Percentiles rank a stretch among this genome's conserved stretches.
Evolutionary conservation across 192 early-diverging fungal species (phyloP).

Genomic region (Oehlia diaphana): DNA sequence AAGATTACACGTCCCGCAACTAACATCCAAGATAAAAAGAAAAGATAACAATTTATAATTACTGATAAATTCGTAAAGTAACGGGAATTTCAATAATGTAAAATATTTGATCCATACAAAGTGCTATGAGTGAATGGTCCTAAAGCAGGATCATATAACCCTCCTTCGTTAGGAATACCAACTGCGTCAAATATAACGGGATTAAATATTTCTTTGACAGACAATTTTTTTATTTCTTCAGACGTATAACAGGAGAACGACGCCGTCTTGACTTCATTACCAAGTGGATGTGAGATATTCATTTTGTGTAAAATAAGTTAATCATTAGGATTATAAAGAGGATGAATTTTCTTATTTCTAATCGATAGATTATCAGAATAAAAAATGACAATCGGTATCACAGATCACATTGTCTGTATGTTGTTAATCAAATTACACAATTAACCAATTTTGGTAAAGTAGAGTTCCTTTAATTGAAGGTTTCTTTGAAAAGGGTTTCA

Average conservation of each 20-base stretch:
- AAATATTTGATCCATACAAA: constrained; percentile 46
- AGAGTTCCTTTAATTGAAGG: neutral
- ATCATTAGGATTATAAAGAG: too few species aligned
- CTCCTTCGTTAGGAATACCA: constrained; percentile 86
- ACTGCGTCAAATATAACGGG: constrained; percentile 85
- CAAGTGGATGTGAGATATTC: constrained; percentile 86
- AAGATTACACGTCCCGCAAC: constrained; percentile 84
- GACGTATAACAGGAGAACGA: constrained; percentile 90
- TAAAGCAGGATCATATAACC: constrained; percentile 92
- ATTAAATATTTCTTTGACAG: constrained; percentile 92
- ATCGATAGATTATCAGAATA: too few species aligned
- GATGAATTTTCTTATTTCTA: too few species aligned
- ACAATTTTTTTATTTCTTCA: constrained; percentile 87
- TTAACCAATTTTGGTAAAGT: too few species aligned
- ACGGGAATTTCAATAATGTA: neutral
- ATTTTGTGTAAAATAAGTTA: constrained; percentile 37
- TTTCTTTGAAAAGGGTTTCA: too few species aligned
- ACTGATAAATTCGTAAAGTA: constrained; percentile 4
- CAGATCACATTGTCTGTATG: too few species aligned
- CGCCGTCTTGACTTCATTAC: constrained; percentile 79
- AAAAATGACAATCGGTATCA: too few species aligned
- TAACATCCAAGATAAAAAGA: constrained; percentile 32
- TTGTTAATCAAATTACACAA: neutral
- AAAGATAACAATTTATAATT: neutral
- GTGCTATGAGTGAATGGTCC: constrained; percentile 86